A percentile compares a stretch with the other conserved stretches of the same genome.
Evolutionary conservation across 2,329 filamentous ascomycete species (phyloP).

Genomic region (Fusarium newnesense): DNA sequence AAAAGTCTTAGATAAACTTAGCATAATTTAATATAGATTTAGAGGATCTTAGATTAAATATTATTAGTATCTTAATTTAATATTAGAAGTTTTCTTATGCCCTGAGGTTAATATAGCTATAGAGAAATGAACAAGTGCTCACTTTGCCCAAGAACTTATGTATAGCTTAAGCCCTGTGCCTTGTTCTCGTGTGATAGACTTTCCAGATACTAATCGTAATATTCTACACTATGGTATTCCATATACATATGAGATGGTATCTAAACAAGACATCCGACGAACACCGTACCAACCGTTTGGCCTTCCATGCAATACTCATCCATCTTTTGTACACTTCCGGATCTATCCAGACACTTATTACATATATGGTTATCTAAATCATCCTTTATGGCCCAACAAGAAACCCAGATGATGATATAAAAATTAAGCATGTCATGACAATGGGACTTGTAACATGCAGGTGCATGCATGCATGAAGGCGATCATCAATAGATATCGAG

Average conservation of each 20-base stretch:
- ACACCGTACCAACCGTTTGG: conserved; percentile 24
- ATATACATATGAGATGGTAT: conserved; percentile 41
- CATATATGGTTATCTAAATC: conserved; percentile 21
- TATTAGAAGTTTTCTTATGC: no score
- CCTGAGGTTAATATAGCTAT: neutral
- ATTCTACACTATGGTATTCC: conserved; percentile 31
- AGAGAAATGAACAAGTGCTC: neutral
- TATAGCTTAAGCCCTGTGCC: neutral
- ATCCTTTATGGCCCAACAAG: neutral
- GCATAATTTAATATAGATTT: no score
- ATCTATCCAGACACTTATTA: conserved; percentile 35
- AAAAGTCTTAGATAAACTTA: no score
- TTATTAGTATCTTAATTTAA: no score
- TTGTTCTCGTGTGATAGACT: neutral
- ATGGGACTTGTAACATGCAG: neutral
- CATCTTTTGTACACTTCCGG: conserved; percentile 12
- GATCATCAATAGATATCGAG: conserved; percentile 49
- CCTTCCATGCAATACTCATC: conserved; percentile 17
- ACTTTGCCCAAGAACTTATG: neutral
- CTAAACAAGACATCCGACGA: conserved; percentile 33
- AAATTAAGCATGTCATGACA: neutral
- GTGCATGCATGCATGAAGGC: neutral
- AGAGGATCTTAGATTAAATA: no score
- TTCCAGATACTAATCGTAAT: conserved; percentile 21
- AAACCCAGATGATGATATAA: neutral